Conservation (phyloP, 2,329 filamentous ascomycete species). For the Curvularia sp. region DNA sequence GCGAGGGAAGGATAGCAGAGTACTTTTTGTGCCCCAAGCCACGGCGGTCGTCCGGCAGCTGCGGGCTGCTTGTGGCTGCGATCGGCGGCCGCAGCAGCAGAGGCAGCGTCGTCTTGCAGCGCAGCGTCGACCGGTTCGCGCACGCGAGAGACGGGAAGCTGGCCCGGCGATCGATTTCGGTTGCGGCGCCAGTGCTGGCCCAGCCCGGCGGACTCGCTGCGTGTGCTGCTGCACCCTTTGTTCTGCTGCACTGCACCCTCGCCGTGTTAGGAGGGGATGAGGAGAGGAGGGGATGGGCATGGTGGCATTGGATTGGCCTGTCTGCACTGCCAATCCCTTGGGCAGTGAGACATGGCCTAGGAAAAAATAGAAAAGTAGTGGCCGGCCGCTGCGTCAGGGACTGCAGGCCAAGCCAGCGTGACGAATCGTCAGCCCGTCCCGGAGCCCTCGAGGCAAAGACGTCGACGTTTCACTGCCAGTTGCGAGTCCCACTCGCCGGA, state of each 20-base stretch:
- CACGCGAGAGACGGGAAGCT: slow-evolving; percentile 14
- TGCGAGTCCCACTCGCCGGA: slow-evolving; percentile 1
- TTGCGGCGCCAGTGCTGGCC: slow-evolving; percentile 4
- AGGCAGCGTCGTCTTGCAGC: not conserved
- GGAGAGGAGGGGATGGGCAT: too few species aligned
- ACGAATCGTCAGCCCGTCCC: not conserved
- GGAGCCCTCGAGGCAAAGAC: not conserved
- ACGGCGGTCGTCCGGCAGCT: not conserved
- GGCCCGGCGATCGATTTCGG: slow-evolving; percentile 17
- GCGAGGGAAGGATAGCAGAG: not conserved
- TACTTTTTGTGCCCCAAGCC: slow-evolving; percentile 5
- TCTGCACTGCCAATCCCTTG: not conserved
- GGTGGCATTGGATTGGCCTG: too few species aligned
- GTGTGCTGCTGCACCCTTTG: not conserved
- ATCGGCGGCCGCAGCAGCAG: slow-evolving; percentile 7
- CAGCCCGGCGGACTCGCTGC: not conserved
- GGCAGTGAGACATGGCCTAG: not conserved
- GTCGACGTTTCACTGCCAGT: slow-evolving; percentile 16
- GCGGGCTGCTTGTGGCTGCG: slow-evolving; percentile 8
- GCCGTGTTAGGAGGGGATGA: too few species aligned
- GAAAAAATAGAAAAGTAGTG: not conserved
- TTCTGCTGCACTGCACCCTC: too few species aligned
- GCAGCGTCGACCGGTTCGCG: not conserved
- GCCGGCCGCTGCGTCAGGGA: not conserved
- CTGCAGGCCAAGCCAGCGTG: not conserved